These are phyloP conservation scores for Cryphonectria radicalis DNA, from an alignment of 2,329 filamentous ascomycete genomes.

Conservation along the genomic window DNA sequence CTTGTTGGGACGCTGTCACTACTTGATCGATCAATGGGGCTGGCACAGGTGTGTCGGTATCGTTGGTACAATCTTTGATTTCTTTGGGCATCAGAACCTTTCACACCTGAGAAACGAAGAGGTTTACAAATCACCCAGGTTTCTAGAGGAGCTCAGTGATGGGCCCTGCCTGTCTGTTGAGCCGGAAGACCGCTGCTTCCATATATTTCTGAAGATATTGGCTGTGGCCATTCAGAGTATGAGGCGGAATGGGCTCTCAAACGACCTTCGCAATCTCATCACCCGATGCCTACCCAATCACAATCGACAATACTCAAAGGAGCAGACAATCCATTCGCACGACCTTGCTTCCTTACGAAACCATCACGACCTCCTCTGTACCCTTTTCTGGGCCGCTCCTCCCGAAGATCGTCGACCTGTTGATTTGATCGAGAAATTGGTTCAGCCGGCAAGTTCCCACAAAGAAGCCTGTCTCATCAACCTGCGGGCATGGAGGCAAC, in stretches of 20 bases:
- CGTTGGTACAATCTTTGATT: constrained; percentile 67
- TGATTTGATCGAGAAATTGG: constrained; percentile 61
- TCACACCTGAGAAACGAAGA: constrained; percentile 69
- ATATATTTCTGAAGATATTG: constrained; percentile 68
- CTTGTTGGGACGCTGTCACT: constrained; percentile 63
- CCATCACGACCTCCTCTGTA: constrained; percentile 70
- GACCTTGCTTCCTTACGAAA: constrained; percentile 69
- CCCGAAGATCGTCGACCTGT: constrained; percentile 56
- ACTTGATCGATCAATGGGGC: constrained; percentile 67
- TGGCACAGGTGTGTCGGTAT: constrained; percentile 64
- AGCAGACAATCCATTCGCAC: constrained; percentile 61
- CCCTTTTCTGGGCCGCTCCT: constrained; percentile 68
- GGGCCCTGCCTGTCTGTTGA: constrained; percentile 54
- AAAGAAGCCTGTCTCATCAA: constrained; percentile 70
- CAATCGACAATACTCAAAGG: constrained; percentile 65
- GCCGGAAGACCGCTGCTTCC: constrained; percentile 65
- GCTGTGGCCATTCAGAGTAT: constrained; percentile 61
- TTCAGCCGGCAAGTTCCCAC: constrained; percentile 63
- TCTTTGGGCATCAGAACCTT: constrained; percentile 66
- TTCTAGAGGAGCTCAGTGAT: constrained; percentile 59
- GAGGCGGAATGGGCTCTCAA: constrained; percentile 50
- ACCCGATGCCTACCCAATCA: constrained; percentile 68
- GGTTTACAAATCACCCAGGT: constrained; percentile 62
- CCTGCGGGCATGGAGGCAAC: constrained; percentile 64
- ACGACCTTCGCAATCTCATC: constrained; percentile 65